Evolutionary conservation across 768 basidiomycete species (phyloP), one percentile per base, ranked within the genome.

Genomic region (Suillus weaverae): DNA sequence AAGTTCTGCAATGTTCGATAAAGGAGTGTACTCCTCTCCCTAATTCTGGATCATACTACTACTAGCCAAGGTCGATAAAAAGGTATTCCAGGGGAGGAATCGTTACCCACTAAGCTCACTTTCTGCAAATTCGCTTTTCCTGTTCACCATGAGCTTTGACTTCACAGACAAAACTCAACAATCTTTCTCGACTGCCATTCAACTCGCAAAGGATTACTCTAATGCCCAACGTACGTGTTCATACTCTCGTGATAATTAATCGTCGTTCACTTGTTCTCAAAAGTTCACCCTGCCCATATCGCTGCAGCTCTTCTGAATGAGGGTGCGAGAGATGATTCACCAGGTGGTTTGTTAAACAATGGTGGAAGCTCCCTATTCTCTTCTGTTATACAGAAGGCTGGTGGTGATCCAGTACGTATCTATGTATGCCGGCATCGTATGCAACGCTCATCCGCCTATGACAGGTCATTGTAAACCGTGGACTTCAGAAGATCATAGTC

Each of bases 161-260:
- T 91, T 95, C 70, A 97, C 95, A 35, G 92, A 96, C 77, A 94
- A 91, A 75, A 85, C 94, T 14, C 83, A 86, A 71, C 84, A 89
- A 70, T 82, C 89, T 33, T 71, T 96, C 62, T 77, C 86, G 62
- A 86, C 86, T 59, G 89, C 94, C 2, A 76, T 93, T 62, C 92
- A 94, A 70, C 83, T 90, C 50, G 93, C 94, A 13, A 93, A 87
- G 72, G 93, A 96, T 76, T 87, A 94, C 73, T 84, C 91, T 20
- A 88, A 94, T 71, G 88, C 87, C 0, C 90, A 95, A 84, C 85
- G 92, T 90, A 76, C 69, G 77, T 70, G 76, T 76, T 30, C 38
- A 41, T 26, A n/a, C 38, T 41, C 61, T 7, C 18, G 2, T 30
- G 26, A 36, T 32, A 30, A 53, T 5, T 7, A 33, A 26, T 10